Evolutionary conservation across 2,329 filamentous ascomycete species (phyloP).

Genomic region (Pyrenophora tritici-repentis): DNA sequence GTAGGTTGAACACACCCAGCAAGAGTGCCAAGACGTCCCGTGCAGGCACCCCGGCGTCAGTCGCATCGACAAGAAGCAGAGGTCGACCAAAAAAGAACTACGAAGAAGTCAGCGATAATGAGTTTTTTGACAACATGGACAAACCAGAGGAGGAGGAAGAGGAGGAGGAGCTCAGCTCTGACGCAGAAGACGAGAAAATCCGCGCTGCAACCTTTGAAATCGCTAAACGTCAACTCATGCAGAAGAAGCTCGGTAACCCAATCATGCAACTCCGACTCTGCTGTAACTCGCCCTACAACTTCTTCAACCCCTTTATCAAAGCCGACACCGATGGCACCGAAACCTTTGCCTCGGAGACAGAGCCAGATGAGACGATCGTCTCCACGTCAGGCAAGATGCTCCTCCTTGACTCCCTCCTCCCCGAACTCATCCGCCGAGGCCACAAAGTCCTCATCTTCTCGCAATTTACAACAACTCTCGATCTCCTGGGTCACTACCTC

Average conservation of each 20-base stretch:
- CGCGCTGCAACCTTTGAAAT: slow-evolving; percentile 71
- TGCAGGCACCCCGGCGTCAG: slow-evolving; percentile 70
- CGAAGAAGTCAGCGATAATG: slow-evolving; percentile 76
- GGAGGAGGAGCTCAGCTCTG: slow-evolving; percentile 50
- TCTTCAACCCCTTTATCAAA: slow-evolving; percentile 80
- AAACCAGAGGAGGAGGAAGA: slow-evolving; percentile 55
- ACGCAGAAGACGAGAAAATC: slow-evolving; percentile 66
- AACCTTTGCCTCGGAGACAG: slow-evolving; percentile 52
- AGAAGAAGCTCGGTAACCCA: slow-evolving; percentile 91
- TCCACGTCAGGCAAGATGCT: slow-evolving; percentile 95
- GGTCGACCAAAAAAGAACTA: slow-evolving; percentile 64
- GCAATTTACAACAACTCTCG: slow-evolving; percentile 92
- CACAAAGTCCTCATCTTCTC: slow-evolving; percentile 97
- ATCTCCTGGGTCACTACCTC: slow-evolving; percentile 88
- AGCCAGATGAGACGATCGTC: slow-evolving; percentile 77
- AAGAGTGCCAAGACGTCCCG: slow-evolving; percentile 80
- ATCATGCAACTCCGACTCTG: slow-evolving; percentile 89
- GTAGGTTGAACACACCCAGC: slow-evolving; percentile 54
- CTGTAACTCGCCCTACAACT: slow-evolving; percentile 94
- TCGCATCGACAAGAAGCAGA: slow-evolving; percentile 57
- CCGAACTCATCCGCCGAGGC: slow-evolving; percentile 70
- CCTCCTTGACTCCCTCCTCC: slow-evolving; percentile 83
- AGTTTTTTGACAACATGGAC: slow-evolving; percentile 80
- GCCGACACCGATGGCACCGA: slow-evolving; percentile 57
- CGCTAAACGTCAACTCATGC: slow-evolving; percentile 84